These are phyloP conservation scores for Vitis rotundifolia DNA, from an alignment of 164 flowering plant genomes.

Conservation along the genomic window DNA sequence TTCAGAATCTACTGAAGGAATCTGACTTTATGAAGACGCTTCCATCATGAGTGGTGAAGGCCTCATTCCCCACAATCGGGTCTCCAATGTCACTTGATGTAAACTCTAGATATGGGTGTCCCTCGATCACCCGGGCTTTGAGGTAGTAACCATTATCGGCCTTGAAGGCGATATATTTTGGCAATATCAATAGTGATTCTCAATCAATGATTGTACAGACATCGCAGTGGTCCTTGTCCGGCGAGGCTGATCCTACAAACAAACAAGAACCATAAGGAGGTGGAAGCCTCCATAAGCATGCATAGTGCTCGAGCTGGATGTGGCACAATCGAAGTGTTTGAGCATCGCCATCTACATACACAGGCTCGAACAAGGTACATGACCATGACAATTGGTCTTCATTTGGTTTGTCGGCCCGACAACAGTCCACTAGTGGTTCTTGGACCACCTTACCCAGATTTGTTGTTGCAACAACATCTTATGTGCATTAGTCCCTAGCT, in stretches of 20 bases:
- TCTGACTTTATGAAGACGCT: conserved; percentile 1
- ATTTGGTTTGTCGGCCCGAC: conserved; percentile 1
- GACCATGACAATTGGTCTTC: conserved; percentile 2
- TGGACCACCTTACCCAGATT: conserved; percentile 3
- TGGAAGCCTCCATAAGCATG: not conserved
- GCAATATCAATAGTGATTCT: conserved; percentile 4
- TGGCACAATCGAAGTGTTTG: not conserved
- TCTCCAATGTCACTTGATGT: not conserved
- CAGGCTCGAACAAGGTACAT: conserved; percentile 7
- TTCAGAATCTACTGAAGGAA: not conserved
- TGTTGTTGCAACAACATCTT: conserved; percentile 10
- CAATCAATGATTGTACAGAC: not conserved
- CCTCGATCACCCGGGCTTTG: not conserved
- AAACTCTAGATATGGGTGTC: not conserved
- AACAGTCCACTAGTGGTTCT: not conserved
- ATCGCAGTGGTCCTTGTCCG: not conserved
- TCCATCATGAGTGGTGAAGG: not conserved
- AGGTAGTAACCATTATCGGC: not conserved
- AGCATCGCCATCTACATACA: not conserved
- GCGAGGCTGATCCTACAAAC: not conserved
- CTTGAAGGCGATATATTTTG: not conserved
- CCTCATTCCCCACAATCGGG: not conserved
- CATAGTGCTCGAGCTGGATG: not conserved
- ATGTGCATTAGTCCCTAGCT: conserved; percentile 7
- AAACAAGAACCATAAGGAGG: not conserved